Evolutionary conservation across 345 rosid genomes (phyloP).

Genomic region (Trapa bicornis): DNA sequence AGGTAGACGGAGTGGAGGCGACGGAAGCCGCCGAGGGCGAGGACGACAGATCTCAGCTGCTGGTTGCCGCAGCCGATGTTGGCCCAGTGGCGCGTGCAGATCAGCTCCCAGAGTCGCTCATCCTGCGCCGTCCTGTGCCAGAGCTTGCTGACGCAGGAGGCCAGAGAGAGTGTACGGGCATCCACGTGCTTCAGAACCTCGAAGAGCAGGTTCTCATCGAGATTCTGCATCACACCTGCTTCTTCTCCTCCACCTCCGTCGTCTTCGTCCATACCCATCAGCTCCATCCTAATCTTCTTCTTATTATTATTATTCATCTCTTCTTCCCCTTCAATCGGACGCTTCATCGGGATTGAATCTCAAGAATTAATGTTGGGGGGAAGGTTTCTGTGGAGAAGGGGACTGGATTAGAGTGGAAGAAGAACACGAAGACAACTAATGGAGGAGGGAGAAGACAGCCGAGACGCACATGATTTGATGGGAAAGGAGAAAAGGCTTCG

Average conservation of each 20-base stretch:
- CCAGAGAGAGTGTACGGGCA: constrained; percentile 52
- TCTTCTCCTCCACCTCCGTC: neutral
- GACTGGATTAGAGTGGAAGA: no score
- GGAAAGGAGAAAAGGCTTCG: no score
- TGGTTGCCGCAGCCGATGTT: constrained; percentile 53
- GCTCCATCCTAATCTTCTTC: constrained; percentile 15
- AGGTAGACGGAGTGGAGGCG: constrained; percentile 71
- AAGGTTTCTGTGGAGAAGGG: no score
- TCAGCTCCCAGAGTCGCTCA: constrained; percentile 95
- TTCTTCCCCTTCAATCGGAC: constrained; percentile 13
- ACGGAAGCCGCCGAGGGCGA: constrained; percentile 92
- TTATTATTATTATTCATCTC: constrained; percentile 15
- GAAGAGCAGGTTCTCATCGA: constrained; percentile 80
- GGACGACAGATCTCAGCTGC: constrained; percentile 86
- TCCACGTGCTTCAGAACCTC: constrained; percentile 90
- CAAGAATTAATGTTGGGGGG: no score
- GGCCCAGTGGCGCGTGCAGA: constrained; percentile 87
- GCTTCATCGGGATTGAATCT: constrained; percentile 42
- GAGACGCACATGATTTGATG: no score
- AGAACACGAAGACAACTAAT: no score
- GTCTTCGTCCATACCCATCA: constrained; percentile 13
- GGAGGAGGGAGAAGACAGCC: no score
- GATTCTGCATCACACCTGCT: constrained; percentile 29
- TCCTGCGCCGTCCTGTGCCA: constrained; percentile 71
- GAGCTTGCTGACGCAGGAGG: constrained; percentile 70